Evolutionary conservation across 192 early-diverging fungal genomes (phyloP).

Genomic region (Radiomyces spectabilis): DNA sequence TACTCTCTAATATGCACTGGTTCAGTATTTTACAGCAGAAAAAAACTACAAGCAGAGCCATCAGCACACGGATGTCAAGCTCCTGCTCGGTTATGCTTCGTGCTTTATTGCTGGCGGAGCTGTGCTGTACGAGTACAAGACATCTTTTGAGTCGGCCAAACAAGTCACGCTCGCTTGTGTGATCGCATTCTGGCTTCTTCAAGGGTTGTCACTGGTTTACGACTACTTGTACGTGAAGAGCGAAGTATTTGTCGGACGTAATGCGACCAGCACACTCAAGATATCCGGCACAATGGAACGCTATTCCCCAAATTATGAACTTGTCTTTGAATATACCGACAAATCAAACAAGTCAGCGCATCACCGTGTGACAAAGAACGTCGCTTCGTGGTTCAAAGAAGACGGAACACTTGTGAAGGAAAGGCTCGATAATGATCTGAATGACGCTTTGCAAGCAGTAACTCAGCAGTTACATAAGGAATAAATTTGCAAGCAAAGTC

Average conservation of each 20-base stretch:
- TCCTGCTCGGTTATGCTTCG: slow-evolving; percentile 72
- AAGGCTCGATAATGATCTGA: no score
- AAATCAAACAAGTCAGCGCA: background rate
- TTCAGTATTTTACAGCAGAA: slow-evolving; percentile 35
- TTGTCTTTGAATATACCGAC: background rate
- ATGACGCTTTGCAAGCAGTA: no score
- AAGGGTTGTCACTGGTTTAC: slow-evolving; percentile 45
- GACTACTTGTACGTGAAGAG: slow-evolving; percentile 56
- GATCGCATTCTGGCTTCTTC: slow-evolving; percentile 37
- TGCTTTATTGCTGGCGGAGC: slow-evolving; percentile 66
- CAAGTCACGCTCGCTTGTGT: slow-evolving; percentile 54
- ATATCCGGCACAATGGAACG: background rate
- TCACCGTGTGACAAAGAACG: background rate
- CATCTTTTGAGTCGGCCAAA: slow-evolving; percentile 56
- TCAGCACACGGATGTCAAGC: slow-evolving; percentile 74
- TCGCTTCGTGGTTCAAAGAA: background rate
- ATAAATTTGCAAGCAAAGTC: no score
- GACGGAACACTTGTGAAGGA: background rate
- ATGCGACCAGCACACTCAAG: background rate
- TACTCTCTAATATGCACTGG: background rate
- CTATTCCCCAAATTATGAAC: background rate
- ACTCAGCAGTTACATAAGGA: no score
- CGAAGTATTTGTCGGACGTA: slow-evolving; percentile 52
- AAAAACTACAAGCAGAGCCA: slow-evolving; percentile 61
- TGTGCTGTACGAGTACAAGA: slow-evolving; percentile 61